These are phyloP conservation scores for Thermomyces lanuginosus DNA, from an alignment of 2,329 filamentous ascomycete genomes.

Conservation along the genomic window DNA sequence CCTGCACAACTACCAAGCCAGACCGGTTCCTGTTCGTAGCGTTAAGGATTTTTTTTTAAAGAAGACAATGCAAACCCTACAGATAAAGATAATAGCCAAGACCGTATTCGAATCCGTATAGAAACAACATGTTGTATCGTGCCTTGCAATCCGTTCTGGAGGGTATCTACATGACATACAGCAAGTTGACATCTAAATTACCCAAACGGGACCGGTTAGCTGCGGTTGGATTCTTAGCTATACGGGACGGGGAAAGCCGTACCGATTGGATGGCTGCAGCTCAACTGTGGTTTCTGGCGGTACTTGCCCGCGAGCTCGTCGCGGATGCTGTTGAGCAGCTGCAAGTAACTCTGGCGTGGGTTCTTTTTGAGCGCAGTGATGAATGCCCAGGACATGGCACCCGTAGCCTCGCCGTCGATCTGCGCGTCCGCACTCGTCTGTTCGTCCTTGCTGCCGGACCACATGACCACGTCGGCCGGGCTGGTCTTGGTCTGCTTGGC, in stretches of 20 bases:
- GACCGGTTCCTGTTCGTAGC: too few relatives aligned
- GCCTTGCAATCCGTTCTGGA: too few relatives aligned
- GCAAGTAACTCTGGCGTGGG: constrained; percentile 87
- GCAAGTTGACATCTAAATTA: constrained; percentile 43
- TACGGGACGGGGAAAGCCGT: constrained; percentile 23
- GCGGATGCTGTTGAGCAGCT: constrained; percentile 87
- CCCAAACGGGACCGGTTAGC: neutral
- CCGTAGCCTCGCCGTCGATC: constrained; percentile 76
- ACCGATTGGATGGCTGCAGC: constrained; percentile 91
- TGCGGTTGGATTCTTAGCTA: neutral
- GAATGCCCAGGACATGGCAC: constrained; percentile 97
- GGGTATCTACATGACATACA: constrained; percentile 47
- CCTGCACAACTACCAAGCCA: too few relatives aligned
- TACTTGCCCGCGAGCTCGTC: constrained; percentile 79
- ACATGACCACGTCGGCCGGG: constrained; percentile 92
- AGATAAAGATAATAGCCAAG: too few relatives aligned
- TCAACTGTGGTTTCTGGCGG: constrained; percentile 86
- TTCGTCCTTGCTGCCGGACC: constrained; percentile 88
- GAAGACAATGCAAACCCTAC: too few relatives aligned
- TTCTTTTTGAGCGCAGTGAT: constrained; percentile 82
- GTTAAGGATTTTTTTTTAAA: too few relatives aligned
- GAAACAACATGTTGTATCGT: too few relatives aligned
- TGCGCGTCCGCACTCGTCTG: constrained; percentile 91
- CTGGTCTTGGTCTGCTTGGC: constrained; percentile 81
- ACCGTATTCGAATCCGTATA: neutral